Percentiles rank a stretch among this genome's conserved stretches.
phyloP scores from a whole-genome alignment of 2,329 filamentous ascomycete species.

The Cladosporium sp. region DNA sequence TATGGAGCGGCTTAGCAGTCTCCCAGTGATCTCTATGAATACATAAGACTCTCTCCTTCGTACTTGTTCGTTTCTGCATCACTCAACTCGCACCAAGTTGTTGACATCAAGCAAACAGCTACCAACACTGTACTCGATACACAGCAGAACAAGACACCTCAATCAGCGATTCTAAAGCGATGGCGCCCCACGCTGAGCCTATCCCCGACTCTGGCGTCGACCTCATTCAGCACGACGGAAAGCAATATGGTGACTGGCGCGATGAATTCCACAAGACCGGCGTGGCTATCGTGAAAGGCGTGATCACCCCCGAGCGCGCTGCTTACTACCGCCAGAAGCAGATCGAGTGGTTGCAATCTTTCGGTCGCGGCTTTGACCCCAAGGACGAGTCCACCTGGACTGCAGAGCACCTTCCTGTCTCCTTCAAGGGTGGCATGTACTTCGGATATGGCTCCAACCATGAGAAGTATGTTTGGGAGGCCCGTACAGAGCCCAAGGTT shows the following conservation, averaged over 20 bases:
- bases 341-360: constrained; percentile 30
- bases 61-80: not conserved
- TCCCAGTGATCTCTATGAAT: not conserved
- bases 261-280: constrained; percentile 30
- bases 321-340: constrained; percentile 28
- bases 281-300: constrained; percentile 28
- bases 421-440: constrained; percentile 45
- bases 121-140: not conserved
- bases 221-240: constrained; percentile 19
- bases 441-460: constrained; percentile 37
- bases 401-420: constrained; percentile 40
- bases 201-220: constrained; percentile 19
- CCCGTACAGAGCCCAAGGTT: constrained; percentile 37
- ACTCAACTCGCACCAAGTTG: not conserved
- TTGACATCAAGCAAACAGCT: not conserved
- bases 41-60: not conserved
- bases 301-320: constrained; percentile 24
- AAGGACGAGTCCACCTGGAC: constrained; percentile 39
- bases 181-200: constrained; percentile 18
- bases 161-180: not conserved
- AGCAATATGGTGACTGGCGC: constrained; percentile 27
- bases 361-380: constrained; percentile 28
- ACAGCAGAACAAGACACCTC: not conserved
- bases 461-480: constrained; percentile 45
- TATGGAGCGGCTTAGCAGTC: too few species aligned